A percentile compares a stretch with the other conserved stretches of the same genome.
Evolutionary conservation across 345 rosid genomes (phyloP).

Genomic region (Pistacia integerrima): DNA sequence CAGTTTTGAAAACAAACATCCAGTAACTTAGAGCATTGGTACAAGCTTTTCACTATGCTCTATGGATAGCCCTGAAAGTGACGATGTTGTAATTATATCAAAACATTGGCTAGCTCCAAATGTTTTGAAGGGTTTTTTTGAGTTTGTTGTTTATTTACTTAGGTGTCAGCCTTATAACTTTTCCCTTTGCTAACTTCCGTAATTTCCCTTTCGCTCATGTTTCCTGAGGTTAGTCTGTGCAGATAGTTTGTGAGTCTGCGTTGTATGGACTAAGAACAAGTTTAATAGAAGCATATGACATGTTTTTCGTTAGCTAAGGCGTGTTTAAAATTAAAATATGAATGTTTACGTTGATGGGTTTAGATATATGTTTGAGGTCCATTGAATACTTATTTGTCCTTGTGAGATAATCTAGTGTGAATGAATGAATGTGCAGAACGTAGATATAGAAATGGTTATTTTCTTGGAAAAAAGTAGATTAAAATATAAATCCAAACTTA

Average conservation of each 20-base stretch:
- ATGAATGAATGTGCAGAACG: too few species aligned
- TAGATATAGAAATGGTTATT: too few species aligned
- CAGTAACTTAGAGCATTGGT: background rate
- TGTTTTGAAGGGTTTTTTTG: slow-evolving; percentile 1
- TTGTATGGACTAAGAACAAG: background rate
- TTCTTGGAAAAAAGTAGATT: too few species aligned
- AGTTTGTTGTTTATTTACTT: background rate
- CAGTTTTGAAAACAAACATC: background rate
- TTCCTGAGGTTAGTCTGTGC: background rate
- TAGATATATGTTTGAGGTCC: background rate
- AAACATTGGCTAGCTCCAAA: background rate
- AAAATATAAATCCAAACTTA: too few species aligned
- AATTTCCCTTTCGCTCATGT: background rate
- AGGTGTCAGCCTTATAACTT: background rate
- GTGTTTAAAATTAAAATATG: too few species aligned
- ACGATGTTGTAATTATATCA: background rate
- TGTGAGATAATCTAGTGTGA: too few species aligned
- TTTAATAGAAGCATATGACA: background rate
- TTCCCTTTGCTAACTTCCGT: background rate
- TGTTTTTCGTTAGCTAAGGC: background rate
- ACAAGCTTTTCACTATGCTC: background rate
- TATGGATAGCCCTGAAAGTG: background rate
- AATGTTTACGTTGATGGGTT: too few species aligned
- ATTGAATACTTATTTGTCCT: too few species aligned
- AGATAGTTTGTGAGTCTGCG: background rate